A percentile compares a stretch with the other conserved stretches of the same genome.
phyloP scores from a whole-genome alignment of 2,329 filamentous ascomycete species.

The Verticillium nonalfalfae region DNA sequence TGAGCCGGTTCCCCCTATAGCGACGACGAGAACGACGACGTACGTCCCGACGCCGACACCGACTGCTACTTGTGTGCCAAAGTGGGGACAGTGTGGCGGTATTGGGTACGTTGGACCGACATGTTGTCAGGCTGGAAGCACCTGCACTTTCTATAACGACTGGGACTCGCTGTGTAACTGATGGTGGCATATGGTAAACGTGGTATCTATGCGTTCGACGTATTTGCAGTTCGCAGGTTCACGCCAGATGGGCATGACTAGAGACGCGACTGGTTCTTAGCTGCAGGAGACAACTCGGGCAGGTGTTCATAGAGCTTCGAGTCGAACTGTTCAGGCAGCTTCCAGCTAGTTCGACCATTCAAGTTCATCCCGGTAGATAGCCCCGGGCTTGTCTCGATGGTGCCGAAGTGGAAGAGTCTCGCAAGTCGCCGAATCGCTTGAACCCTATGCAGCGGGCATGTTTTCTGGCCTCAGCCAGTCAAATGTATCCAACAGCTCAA shows the following conservation, averaged over 20 bases:
- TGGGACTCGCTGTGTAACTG: not conserved
- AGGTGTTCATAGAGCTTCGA: no score
- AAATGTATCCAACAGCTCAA: conserved; percentile 42
- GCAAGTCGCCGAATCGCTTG: not conserved
- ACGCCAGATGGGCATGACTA: no score
- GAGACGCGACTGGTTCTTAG: no score
- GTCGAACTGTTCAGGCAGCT: no score
- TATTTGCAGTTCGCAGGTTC: no score
- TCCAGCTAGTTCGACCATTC: no score
- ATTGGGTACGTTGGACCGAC: not conserved
- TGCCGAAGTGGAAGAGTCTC: no score
- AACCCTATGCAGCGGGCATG: not conserved
- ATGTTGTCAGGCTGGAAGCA: not conserved
- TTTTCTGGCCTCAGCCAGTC: conserved; percentile 32
- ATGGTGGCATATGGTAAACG: not conserved
- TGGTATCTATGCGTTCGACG: no score
- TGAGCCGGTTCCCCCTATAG: not conserved
- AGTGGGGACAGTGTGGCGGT: not conserved
- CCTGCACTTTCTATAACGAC: not conserved
- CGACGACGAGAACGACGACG: not conserved
- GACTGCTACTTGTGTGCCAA: not conserved
- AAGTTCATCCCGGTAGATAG: no score
- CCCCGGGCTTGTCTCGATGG: no score
- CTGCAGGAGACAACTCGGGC: no score
- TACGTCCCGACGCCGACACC: not conserved